Base-by-base conservation (phyloP, 2,329 filamentous ascomycete species). In the Akanthomyces dipterigenus region DNA sequence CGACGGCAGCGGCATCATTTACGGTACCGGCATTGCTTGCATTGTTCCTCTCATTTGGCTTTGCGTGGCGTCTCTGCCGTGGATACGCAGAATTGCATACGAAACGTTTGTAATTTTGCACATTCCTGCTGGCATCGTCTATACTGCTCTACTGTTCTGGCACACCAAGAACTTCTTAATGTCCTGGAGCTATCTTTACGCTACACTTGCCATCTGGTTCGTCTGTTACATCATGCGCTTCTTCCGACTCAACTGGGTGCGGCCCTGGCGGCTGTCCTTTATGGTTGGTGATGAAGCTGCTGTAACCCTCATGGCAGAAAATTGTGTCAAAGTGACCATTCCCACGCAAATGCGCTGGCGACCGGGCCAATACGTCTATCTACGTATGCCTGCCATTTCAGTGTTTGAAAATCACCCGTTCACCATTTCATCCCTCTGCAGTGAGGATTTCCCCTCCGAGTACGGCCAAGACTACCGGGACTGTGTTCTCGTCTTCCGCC, bases 371-470 rank as follows among this genome's bases (percentile, higher is more conserved):
- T 97, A 96, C 67, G 89, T 97, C 20, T 98, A 97, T 71, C 81
- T 98, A 22, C 87, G 93, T 57, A 96, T 98, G 88, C 93, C 93
- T 0, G 91, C 91, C 1, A 92, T 98, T 67, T 93, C 92, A 0
- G 73, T 96, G 2, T 87, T 97, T 62, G 91, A 96, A 66, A 97
- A 96, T 67, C 95, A 98, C 68, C 93, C 93, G 0, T 98, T 98
- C 71, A 98, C 95, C 0, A 93, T 98, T 60, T 87, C 93, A 2
- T 97, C 92, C 0, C 81, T 96, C 8, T 97, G 92, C 75, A 96
- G 90, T 70, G 89, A 96, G 49, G 92, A 96, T 70, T 96, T 97
- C 64, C 91, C 92, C 1, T 96, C 93, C 0, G 89, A 91, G 62
- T 96, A 96, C 68, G 93, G 93, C 31, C 88, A 95, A 66, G 82